Base-by-base conservation (phyloP, 2,329 filamentous ascomycete genomes). In the Fusarium nygamai region DNA sequence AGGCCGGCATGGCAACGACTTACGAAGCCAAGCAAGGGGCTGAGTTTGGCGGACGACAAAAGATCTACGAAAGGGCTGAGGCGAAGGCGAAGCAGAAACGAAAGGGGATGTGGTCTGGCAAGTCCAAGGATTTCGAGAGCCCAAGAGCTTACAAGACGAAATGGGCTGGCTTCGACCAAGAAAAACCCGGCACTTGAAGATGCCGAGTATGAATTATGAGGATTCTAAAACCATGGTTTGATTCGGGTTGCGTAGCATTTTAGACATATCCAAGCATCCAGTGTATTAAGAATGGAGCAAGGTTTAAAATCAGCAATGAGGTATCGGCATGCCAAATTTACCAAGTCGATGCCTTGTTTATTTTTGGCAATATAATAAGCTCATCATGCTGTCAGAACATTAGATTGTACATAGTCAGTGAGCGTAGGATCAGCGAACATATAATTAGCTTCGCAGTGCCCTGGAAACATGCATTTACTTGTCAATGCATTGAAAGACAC, bases 11-110 rank as follows among this genome's bases (percentile, higher is more conserved):
- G 72, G 96, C 96, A 46, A 98, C 94, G 6, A 92, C 96, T 7
- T 99, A 98, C 81, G 96, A 98, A 84, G 96, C 94, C 34, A 98
- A 97, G 83, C 89, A 87, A 10, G 96, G 96, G 7, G 92, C 90
- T 27, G 96, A 98, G 81, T 99, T 96, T 86, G 96, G 96, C 31
- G 90, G 91, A 1, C 85, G 89, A 64, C 89, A 91, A 77, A 84
- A 86, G 54, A 82, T 87, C 68, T 96, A 96, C 80, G 88, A 90
- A 73, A 87, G 85, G 69, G 91, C 91, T 11, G 92, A 95, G 83
- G 87, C 86, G 53, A 86, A 85, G 81, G 93, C 94, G 8, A 94
- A 91, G 84, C 84, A 80, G 71, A 88, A 87, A 79, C 89, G 89
- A 72, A 86, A 85, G 75, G 94, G 94, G 2, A 90, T 98, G 85